phyloP scores from a whole-genome alignment of 176 grass and related monocot genomes.

The Hyparrhenia diplandra region DNA sequence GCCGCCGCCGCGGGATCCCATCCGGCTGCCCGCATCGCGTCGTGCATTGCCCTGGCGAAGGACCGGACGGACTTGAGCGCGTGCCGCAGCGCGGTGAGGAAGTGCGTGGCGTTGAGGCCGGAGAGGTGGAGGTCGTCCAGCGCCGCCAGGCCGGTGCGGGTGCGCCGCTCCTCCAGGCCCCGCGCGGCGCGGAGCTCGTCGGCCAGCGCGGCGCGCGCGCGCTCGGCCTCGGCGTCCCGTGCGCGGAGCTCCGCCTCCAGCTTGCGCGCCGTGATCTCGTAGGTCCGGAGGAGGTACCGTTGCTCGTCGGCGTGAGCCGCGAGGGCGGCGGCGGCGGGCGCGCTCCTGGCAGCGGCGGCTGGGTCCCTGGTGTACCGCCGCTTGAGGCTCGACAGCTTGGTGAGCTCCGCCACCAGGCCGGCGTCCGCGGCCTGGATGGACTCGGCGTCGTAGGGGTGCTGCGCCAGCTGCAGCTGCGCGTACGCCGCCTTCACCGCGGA shows the following conservation, averaged over 20 bases:
- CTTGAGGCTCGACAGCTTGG: slow-evolving; percentile 58
- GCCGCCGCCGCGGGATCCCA: slow-evolving; percentile 47
- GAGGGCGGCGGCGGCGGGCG: background rate
- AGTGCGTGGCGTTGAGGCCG: slow-evolving; percentile 66
- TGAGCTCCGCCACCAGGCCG: slow-evolving; percentile 60
- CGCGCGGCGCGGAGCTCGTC: slow-evolving; percentile 17
- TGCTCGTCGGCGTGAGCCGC: slow-evolving; percentile 36
- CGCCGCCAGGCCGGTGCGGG: slow-evolving; percentile 33
- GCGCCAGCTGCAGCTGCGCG: slow-evolving; percentile 70
- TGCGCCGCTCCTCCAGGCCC: slow-evolving; percentile 46
- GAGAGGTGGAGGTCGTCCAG: slow-evolving; percentile 76
- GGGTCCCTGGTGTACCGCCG: slow-evolving; percentile 29
- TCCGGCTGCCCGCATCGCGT: slow-evolving; percentile 53
- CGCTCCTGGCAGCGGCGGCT: background rate
- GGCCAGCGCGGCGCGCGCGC: slow-evolving; percentile 26
- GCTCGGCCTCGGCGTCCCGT: slow-evolving; percentile 44
- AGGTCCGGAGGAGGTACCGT: slow-evolving; percentile 51
- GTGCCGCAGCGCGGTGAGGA: slow-evolving; percentile 58
- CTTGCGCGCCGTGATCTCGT: slow-evolving; percentile 60
- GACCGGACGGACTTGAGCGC: slow-evolving; percentile 40
- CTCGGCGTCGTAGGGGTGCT: slow-evolving; percentile 61
- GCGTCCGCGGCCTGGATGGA: slow-evolving; percentile 60
- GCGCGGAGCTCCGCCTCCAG: slow-evolving; percentile 54
- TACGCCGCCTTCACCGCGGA: slow-evolving; percentile 90
- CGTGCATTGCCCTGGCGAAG: slow-evolving; percentile 47